Evolutionary conservation across 2,329 filamentous ascomycete genomes (phyloP), one percentile per base, ranked within the genome.

Genomic region (Diaporthe capsici): DNA sequence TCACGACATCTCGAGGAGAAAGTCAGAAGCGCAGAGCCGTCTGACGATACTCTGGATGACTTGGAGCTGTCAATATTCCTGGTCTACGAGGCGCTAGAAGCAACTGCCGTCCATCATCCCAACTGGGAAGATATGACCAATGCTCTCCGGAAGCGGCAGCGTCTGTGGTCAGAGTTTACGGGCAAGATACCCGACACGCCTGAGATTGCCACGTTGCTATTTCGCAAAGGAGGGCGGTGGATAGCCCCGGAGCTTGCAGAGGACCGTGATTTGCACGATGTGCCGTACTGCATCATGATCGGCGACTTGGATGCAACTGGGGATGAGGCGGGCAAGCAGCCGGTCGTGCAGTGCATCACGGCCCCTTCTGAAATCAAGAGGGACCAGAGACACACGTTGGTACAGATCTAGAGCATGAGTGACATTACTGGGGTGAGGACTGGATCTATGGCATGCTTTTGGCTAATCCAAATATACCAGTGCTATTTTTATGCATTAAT

Each of bases 181-280:
- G 58, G 34, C 58, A 61, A 42, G 34, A 61, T 61, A 15, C 58
- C 58, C n/a, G 58, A 42, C n/a, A 61, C 34, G 8, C 37, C 34
- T 1, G 34, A 61, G 34, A 22, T 61, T 25, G 34, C 34, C 58
- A 61, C 22, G 34, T 20, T 61, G 17, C 12, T n/a, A 61, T 42
- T 42, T 10, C 58, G 58, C 58, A 61, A 42, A 7, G 20, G 58
- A 42, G 58, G 34, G 8, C 9, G 34, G 3, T 61, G 34, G 22
- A 17, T 42, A 7, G 4, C 58, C 5, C 34, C 10, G 22, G 34
- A 61, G 34, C 34, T n/a, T 42, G 20, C 9, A 25, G 20, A 61
- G 12, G 22, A 42, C 20, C 9, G 15, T 15, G 22, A 20, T n/a
- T 42, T 10, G 1, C 3, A 22, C 22, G 9, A 22, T n/a, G 37